phyloP scores from a whole-genome alignment of 2,329 filamentous ascomycete genomes.

The Talaromyces sp. region DNA sequence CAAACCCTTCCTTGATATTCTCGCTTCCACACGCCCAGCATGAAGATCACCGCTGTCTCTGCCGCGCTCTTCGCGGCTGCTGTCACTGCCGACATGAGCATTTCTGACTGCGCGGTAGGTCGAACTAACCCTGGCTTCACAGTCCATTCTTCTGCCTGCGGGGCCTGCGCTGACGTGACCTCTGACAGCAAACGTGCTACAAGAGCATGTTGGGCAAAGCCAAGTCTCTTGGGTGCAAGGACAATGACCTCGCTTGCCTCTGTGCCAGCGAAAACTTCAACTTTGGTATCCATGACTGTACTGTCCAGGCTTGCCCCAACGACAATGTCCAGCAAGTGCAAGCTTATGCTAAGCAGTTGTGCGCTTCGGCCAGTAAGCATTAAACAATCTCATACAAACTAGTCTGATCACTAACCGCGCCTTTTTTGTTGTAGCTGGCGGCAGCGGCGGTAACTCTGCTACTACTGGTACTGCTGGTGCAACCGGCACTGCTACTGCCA shows the following conservation, averaged over 20 bases:
- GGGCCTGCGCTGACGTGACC: not conserved
- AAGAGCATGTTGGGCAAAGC: constrained; percentile 40
- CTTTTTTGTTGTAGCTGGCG: not conserved
- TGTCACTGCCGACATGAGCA: constrained; percentile 2
- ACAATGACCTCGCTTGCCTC: constrained; percentile 33
- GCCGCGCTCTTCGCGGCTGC: constrained; percentile 4
- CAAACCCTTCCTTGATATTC: not conserved
- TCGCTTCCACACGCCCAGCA: not conserved
- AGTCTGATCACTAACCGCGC: not conserved
- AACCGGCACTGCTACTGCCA: constrained; percentile 10
- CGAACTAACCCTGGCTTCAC: not conserved
- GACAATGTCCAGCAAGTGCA: constrained; percentile 30
- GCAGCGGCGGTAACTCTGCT: constrained; percentile 1
- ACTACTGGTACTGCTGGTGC: constrained; percentile 8
- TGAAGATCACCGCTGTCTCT: constrained; percentile 7
- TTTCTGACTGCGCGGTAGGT: constrained; percentile 7
- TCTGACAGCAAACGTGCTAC: constrained; percentile 38
- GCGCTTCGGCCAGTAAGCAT: constrained; percentile 22
- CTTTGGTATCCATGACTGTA: constrained; percentile 45
- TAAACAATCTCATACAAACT: not conserved
- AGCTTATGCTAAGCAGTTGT: constrained; percentile 29
- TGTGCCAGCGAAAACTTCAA: constrained; percentile 38
- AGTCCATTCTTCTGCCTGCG: not conserved
- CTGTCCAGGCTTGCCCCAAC: constrained; percentile 36
- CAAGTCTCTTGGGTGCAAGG: constrained; percentile 33